Conservation (phyloP, 2,329 filamentous ascomycete species). For the Microascus cirrosus region DNA sequence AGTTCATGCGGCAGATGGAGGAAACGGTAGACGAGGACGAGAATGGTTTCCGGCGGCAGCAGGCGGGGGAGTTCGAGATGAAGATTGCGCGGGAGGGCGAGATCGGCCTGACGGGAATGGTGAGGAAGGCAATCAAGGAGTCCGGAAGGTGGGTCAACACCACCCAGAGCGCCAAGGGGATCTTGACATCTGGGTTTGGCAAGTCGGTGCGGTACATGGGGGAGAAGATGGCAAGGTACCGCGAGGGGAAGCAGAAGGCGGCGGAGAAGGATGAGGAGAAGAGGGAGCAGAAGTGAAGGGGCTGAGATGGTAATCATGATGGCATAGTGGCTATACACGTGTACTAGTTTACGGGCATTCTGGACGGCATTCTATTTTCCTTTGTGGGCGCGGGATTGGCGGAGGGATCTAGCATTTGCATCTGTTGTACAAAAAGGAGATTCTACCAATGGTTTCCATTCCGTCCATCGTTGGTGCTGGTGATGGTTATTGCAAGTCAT, state of each 20-base stretch:
- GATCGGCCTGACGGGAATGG: conserved; percentile 55
- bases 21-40: conserved; percentile 61
- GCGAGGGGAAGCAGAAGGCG: conserved; percentile 24
- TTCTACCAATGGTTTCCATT: background rate
- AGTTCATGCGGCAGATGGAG: conserved; percentile 79
- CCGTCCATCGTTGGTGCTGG: too few species aligned
- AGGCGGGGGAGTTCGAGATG: conserved; percentile 77
- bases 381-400: background rate
- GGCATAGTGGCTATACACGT: background rate
- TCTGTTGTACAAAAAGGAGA: background rate
- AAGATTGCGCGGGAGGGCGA: conserved; percentile 64
- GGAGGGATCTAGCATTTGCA: background rate
- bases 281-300: background rate
- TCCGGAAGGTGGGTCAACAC: conserved; percentile 91
- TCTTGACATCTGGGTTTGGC: conserved; percentile 64
- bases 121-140: conserved; percentile 68
- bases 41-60: conserved; percentile 55
- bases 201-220: conserved; percentile 64
- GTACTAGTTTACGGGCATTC: background rate
- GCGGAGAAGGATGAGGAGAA: background rate
- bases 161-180: conserved; percentile 73
- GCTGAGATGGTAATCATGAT: background rate
- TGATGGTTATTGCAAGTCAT: too few species aligned
- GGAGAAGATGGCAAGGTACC: conserved; percentile 68
- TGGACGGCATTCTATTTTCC: background rate